These are phyloP conservation scores for Xanthoconium purpureum DNA, from an alignment of 768 basidiomycete genomes.

Conservation along the genomic window DNA sequence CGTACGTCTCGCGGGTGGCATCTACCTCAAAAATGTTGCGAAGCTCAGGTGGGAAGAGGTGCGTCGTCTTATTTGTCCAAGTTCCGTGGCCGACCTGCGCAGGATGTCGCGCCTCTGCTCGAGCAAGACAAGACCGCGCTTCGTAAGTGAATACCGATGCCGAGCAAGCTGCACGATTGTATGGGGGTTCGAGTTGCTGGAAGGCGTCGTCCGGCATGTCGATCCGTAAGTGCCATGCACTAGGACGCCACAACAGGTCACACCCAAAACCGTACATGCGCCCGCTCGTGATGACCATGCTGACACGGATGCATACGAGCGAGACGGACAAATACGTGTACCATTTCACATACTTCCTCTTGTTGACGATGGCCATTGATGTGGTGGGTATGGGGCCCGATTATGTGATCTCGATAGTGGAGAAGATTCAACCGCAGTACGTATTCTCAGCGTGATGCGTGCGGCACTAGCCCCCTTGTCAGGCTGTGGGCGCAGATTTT, in stretches of 20 bases:
- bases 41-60: slow-evolving; percentile 90
- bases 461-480: background rate
- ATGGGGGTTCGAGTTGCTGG: slow-evolving; percentile 88
- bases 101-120: slow-evolving; percentile 73
- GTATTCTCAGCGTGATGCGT: background rate
- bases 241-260: slow-evolving; percentile 36
- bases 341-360: slow-evolving; percentile 74
- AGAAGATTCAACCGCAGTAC: slow-evolving; percentile 82
- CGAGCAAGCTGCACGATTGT: slow-evolving; percentile 82
- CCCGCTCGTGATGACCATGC: slow-evolving; percentile 68
- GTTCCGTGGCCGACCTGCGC: background rate
- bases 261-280: slow-evolving; percentile 72
- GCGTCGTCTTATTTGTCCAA: slow-evolving; percentile 15
- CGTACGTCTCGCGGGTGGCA: slow-evolving; percentile 77
- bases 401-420: slow-evolving; percentile 70
- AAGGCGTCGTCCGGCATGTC: slow-evolving; percentile 68
- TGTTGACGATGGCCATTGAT: slow-evolving; percentile 72
- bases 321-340: slow-evolving; percentile 89
- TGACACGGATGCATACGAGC: slow-evolving; percentile 82
- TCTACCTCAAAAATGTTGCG: slow-evolving; percentile 90
- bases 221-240: slow-evolving; percentile 58
- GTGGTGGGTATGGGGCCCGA: slow-evolving; percentile 75
- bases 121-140: slow-evolving; percentile 71
- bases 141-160: slow-evolving; percentile 71
- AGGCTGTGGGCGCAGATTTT: slow-evolving; percentile 82